Base-by-base conservation (phyloP, 2,329 filamentous ascomycete genomes). In the Pestalotiopsis sp. region DNA sequence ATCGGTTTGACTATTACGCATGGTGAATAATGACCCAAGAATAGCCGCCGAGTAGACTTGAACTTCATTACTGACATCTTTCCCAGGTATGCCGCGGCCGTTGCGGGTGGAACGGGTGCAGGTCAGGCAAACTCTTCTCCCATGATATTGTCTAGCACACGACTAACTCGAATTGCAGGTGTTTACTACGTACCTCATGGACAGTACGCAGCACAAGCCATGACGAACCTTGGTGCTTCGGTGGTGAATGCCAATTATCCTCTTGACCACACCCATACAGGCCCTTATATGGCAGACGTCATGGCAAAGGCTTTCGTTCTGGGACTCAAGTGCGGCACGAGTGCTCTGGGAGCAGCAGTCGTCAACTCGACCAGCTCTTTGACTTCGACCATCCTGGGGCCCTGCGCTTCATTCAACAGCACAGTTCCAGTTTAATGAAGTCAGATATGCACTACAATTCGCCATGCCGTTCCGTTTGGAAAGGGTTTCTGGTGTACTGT, bases 201-300 rank as follows among this genome's bases (percentile, higher is more conserved):
- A n/a, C 80, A 82, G 49, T 90, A 90, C 72, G 84, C 85, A 4
- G 87, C 85, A 3, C 82, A 85, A 70, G 84, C 83, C 52, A 89
- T 86, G 75, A 75, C 84, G 75, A 79, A 80, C 14, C 73, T 89
- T 60, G 88, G 89, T 0, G 79, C 78, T 56, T 69, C 78, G 0
- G 82, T 79, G 3, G 86, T 89, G 31, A 84, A 89, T 75, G 79
- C 80, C 0, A 82, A 85, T 70, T 92, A 85, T 70, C 87, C 89
- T 0, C 82, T 83, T 23, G 89, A 91, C 72, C 89, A 91, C 76
- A 91, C 89, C 0, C 90, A 91, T 76, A 90, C 89, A 2, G 86
- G 83, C 65, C 80, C 86, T 0, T 80, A 78, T 36, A 86, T 88
- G n/a, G 88, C 90, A 1, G 81, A 87, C 69, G 78, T 85, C 4